Evolutionary conservation across 352 stramenopile species (phyloP).

Genomic region (Phytophthora ohioensis): DNA sequence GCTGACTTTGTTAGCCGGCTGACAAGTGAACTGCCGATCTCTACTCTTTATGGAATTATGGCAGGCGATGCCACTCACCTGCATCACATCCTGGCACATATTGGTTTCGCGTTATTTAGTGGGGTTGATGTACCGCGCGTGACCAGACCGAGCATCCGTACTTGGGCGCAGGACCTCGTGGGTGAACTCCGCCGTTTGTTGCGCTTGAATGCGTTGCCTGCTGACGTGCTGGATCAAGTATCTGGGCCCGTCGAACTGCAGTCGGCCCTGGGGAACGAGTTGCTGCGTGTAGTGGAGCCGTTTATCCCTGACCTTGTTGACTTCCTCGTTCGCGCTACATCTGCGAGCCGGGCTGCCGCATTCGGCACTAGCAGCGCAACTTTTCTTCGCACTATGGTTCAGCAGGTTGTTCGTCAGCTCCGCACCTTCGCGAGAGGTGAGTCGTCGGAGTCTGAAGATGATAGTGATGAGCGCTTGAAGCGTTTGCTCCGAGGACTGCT

Average conservation of each 20-base stretch:
- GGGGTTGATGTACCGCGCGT: slow-evolving; percentile 72
- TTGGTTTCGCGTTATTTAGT: slow-evolving; percentile 68
- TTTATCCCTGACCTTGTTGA: slow-evolving; percentile 72
- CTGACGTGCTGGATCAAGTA: slow-evolving; percentile 44
- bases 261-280: slow-evolving; percentile 46
- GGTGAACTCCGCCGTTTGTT: slow-evolving; percentile 59
- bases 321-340: slow-evolving; percentile 66
- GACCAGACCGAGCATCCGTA: slow-evolving; percentile 58
- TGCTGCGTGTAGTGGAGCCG: slow-evolving; percentile 60
- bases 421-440: slow-evolving; percentile 45
- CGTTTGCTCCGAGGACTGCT: slow-evolving; percentile 49
- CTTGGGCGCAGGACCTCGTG: slow-evolving; percentile 61
- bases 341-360: slow-evolving; percentile 55
- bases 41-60: slow-evolving; percentile 66
- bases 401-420: slow-evolving; percentile 57
- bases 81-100: slow-evolving; percentile 62
- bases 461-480: slow-evolving; percentile 41
- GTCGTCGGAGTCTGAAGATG: slow-evolving; percentile 36
- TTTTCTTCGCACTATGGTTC: slow-evolving; percentile 64
- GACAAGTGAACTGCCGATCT: slow-evolving; percentile 51
- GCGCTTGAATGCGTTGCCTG: slow-evolving; percentile 43
- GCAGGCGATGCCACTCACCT: slow-evolving; percentile 54
- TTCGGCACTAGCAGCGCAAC: slow-evolving; percentile 57
- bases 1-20: slow-evolving; percentile 61
- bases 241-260: slow-evolving; percentile 31